Conservation (phyloP, 2,329 filamentous ascomycete species). For the Xylariaceae sp. region DNA sequence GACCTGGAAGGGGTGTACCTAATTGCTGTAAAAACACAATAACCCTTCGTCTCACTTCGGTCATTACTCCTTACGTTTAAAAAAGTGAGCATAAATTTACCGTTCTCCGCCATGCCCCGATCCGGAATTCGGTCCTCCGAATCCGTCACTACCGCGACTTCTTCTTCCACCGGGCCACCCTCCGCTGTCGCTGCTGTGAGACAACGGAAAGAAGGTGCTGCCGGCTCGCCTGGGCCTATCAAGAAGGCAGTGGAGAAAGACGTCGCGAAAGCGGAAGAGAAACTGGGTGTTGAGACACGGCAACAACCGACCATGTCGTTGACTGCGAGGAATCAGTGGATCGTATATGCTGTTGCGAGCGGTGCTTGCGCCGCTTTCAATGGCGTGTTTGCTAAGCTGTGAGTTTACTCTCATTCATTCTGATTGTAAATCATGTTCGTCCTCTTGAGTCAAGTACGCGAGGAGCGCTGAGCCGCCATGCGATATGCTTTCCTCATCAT, state of each 20-base stretch:
- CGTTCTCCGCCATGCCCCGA: slow-evolving; percentile 20
- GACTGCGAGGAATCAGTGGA: slow-evolving; percentile 58
- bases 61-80: no score
- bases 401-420: slow-evolving; percentile 43
- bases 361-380: slow-evolving; percentile 83
- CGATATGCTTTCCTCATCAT: neutral
- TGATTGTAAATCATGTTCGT: neutral
- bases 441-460: neutral
- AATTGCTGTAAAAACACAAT: no score
- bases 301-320: slow-evolving; percentile 34
- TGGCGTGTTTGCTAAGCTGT: slow-evolving; percentile 85
- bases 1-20: no score
- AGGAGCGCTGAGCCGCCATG: neutral
- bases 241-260: neutral
- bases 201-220: slow-evolving; percentile 8
- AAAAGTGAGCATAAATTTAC: no score
- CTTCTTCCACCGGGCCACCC: slow-evolving; percentile 11
- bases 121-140: neutral
- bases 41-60: no score
- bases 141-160: slow-evolving; percentile 5
- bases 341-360: slow-evolving; percentile 74
- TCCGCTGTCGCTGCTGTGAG: slow-evolving; percentile 12
- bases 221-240: neutral
- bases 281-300: neutral
- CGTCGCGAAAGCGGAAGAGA: neutral